These are phyloP conservation scores for Trametes coccinea DNA, from an alignment of 768 basidiomycete species.

Conservation along the genomic window DNA sequence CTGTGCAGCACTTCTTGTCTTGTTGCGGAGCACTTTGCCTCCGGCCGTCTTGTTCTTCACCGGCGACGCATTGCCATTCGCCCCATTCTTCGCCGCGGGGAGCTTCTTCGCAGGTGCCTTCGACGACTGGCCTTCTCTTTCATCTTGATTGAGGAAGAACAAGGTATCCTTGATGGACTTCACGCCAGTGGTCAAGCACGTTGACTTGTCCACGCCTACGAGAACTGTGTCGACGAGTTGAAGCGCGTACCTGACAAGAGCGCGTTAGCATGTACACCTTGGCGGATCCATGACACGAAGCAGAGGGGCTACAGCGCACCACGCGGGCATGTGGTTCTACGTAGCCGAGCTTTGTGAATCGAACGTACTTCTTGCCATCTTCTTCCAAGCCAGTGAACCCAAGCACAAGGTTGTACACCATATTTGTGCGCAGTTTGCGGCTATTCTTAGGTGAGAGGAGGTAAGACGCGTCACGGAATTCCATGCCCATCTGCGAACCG, in stretches of 20 bases:
- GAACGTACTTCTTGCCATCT: conserved; percentile 68
- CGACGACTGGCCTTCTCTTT: conserved; percentile 53
- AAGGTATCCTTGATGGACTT: conserved; percentile 85
- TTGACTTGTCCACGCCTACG: conserved; percentile 63
- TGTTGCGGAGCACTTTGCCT: conserved; percentile 86
- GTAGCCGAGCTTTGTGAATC: too few relatives aligned
- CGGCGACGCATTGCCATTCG: conserved; percentile 65
- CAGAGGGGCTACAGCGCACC: not conserved
- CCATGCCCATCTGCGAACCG: conserved; percentile 80
- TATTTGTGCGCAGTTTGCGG: conserved; percentile 68
- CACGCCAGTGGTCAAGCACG: conserved; percentile 79
- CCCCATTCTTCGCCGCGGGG: conserved; percentile 45
- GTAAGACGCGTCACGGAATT: conserved; percentile 90
- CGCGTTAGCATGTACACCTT: not conserved
- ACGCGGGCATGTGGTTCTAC: not conserved
- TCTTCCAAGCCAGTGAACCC: conserved; percentile 86
- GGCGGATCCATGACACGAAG: not conserved
- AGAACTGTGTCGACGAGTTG: conserved; percentile 88
- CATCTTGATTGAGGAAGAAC: conserved; percentile 74
- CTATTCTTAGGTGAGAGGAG: conserved; percentile 80
- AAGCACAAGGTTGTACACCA: conserved; percentile 83
- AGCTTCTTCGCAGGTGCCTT: conserved; percentile 57
- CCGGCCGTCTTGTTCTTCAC: conserved; percentile 73
- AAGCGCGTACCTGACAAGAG: conserved; percentile 69
- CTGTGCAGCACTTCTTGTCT: conserved; percentile 84